phyloP scores from a whole-genome alignment of 352 stramenopile genomes.

The Phytophthora ohioensis region DNA sequence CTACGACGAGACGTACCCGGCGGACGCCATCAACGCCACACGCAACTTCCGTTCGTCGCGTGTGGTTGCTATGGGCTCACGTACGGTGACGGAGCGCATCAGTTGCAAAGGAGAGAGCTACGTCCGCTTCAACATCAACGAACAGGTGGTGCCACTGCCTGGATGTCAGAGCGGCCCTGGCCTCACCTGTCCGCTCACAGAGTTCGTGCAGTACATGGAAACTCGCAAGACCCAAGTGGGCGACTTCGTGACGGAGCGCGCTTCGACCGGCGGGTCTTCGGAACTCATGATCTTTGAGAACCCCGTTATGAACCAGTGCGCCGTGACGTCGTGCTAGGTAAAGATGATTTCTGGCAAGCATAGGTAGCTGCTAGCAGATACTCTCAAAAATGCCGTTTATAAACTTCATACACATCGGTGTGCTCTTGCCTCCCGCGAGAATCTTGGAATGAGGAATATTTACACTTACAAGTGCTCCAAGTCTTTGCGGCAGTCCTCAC shows the following conservation, averaged over 20 bases:
- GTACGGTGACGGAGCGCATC: conserved; percentile 57
- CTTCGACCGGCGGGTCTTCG: conserved; percentile 43
- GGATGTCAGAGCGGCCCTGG: conserved; percentile 57
- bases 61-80: conserved; percentile 52
- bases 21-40: conserved; percentile 37
- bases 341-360: background rate
- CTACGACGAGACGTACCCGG: conserved; percentile 54
- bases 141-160: conserved; percentile 52
- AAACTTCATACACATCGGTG: background rate
- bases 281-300: conserved; percentile 57
- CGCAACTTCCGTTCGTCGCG: conserved; percentile 61
- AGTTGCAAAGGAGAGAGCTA: conserved; percentile 49
- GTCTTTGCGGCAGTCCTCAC: background rate
- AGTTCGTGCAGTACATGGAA: conserved; percentile 53
- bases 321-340: conserved; percentile 25
- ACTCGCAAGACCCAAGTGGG: conserved; percentile 46
- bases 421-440: too few species aligned
- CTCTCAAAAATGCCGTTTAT: background rate
- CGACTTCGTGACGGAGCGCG: conserved; percentile 56
- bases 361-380: background rate
- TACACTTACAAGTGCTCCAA: background rate
- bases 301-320: conserved; percentile 54
- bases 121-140: conserved; percentile 62
- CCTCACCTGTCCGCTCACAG: conserved; percentile 53
- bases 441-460: too few species aligned